These are phyloP conservation scores for Brasenia schreberi DNA, from an alignment of 164 flowering plant species.

Conservation along the genomic window DNA sequence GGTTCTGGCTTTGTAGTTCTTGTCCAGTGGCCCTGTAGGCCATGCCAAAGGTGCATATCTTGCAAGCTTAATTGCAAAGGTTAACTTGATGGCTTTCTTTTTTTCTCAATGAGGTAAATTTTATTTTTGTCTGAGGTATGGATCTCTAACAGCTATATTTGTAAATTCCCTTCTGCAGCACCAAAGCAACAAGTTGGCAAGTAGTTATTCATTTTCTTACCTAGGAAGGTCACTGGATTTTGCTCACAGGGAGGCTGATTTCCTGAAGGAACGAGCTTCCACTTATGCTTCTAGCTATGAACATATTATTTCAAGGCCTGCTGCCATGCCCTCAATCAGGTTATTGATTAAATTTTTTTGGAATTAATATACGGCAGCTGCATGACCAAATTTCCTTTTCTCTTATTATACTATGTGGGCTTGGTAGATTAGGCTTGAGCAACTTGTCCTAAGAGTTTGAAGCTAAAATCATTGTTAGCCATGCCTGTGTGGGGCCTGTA, in stretches of 20 bases:
- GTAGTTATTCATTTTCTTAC: constrained; percentile 1
- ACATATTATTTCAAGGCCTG: constrained; percentile 7
- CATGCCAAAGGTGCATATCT: constrained; percentile 23
- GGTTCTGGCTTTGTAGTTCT: background rate
- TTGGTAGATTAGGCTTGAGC: no score
- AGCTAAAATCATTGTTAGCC: no score
- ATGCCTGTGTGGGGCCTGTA: no score
- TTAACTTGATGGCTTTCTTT: background rate
- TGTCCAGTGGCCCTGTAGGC: constrained; percentile 6
- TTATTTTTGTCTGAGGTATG: no score
- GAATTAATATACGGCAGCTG: no score
- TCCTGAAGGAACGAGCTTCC: constrained; percentile 6
- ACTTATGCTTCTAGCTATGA: constrained; percentile 5
- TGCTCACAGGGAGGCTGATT: constrained; percentile 5
- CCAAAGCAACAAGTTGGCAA: constrained; percentile 10
- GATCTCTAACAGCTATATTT: background rate
- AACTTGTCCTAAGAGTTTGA: no score
- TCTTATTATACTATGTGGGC: no score
- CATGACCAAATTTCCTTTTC: no score
- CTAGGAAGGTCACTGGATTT: constrained; percentile 3
- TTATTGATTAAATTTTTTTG: no score
- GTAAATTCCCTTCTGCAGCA: constrained; percentile 7
- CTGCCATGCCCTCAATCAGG: constrained; percentile 1
- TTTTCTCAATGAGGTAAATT: background rate
- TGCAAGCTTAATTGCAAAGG: constrained; percentile 22